Base-by-base conservation (phyloP, 768 basidiomycete species). In the Ephemerocybe angulata region DNA sequence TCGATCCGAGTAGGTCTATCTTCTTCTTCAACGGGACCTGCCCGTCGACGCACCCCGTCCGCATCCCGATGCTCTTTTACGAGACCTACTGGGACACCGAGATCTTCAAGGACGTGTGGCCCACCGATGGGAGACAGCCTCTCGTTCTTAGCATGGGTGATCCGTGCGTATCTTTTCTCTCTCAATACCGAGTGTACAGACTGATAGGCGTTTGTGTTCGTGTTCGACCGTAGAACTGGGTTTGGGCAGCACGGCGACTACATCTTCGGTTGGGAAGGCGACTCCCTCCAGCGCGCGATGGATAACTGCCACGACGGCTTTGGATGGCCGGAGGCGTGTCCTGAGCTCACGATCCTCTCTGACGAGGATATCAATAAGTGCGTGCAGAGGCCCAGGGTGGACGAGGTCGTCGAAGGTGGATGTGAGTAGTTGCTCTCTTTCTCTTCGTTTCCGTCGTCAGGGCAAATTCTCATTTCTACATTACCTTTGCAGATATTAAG, bases 181-280 rank as follows among this genome's bases (percentile, higher is more conserved):
- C 15, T 13, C 50, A 28, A 7, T 48, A 8, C 33, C 25, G 12
- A 27, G 33, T 21, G 6, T 35, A 27, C n/a, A 15, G 25, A 21
- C 8, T 11, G 10, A 15, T 25, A 12, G 19, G 53, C 25, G 17
- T 22, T n/a, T 10, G 25, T 40, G 10, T 3, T 46, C 2, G 22
- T 24, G 40, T 12, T 19, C 22, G 28, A 2, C 19, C 17, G 40
- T 22, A 56, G 55, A 22, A 56, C 55, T 35, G 55, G 55, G n/a
- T 56, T 37, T 37, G 55, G 55, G 37, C 55, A 56, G 25, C 55
- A 56, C 50, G 55, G 55, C 33, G 55, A 56, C 55, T 56, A 56
- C 42, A 41, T 56, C 21, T 56, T 56, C 50, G 55, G 55, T 6
- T 56, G 55, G 55, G 38, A 56, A 40, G 55, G 31, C 7, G 55